Percentiles rank a stretch among this genome's conserved stretches.
Conservation (phyloP, 768 basidiomycete species). For the Podaxis mareebaensis region DNA sequence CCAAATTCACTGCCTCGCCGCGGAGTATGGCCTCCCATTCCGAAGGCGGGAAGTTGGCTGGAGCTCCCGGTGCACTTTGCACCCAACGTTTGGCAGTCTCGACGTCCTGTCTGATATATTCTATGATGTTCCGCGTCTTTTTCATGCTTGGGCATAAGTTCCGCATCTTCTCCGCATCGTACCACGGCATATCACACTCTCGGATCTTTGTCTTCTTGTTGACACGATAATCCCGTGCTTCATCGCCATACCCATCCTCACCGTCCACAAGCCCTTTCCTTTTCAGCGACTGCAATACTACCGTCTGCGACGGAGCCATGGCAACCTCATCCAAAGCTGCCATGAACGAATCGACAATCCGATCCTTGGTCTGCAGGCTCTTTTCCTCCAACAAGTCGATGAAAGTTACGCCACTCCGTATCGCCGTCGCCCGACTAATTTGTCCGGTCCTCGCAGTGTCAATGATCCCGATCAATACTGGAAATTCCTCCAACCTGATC, state of each 20-base stretch:
- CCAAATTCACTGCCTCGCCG: constrained; percentile 29
- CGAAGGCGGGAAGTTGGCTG: constrained; percentile 20
- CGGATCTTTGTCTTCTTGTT: too few relatives aligned
- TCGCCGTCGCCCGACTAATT: background rate
- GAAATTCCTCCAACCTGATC: too few relatives aligned
- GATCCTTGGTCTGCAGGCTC: background rate
- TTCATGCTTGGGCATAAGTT: too few relatives aligned
- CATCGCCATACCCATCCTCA: too few relatives aligned
- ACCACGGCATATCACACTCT: too few relatives aligned
- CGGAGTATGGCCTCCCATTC: constrained; percentile 28
- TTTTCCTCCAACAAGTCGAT: background rate
- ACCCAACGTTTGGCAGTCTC: constrained; percentile 10
- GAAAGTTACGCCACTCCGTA: background rate
- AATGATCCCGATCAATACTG: too few relatives aligned
- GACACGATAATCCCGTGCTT: too few relatives aligned
- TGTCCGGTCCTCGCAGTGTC: constrained; percentile 18
- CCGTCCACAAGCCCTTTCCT: too few relatives aligned
- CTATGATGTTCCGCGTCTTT: too few relatives aligned
- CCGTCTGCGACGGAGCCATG: too few relatives aligned
- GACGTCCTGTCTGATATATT: background rate
- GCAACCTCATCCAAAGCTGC: background rate
- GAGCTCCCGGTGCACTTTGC: background rate
- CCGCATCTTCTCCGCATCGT: too few relatives aligned
- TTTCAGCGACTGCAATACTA: too few relatives aligned
- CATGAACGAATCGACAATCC: background rate